These are phyloP conservation scores for Colletotrichum sp. DNA, from an alignment of 2,329 filamentous ascomycete species.

Conservation along the genomic window DNA sequence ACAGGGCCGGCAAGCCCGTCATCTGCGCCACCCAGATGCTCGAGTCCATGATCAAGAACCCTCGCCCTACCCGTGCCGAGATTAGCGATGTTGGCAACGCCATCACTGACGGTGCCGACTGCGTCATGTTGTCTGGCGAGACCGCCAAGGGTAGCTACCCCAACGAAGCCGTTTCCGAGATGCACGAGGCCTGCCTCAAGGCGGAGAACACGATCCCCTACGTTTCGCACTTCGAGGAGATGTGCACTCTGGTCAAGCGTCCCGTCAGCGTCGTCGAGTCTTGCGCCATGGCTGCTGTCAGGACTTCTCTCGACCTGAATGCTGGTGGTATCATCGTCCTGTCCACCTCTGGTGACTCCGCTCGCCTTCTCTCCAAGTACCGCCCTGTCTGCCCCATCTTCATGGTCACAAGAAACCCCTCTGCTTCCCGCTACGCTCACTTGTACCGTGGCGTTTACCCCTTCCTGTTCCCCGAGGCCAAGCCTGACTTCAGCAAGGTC, in stretches of 20 bases:
- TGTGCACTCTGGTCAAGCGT: conserved; percentile 81
- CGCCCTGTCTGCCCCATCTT: conserved; percentile 98
- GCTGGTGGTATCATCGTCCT: conserved; percentile 95
- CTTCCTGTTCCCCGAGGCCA: conserved; percentile 90
- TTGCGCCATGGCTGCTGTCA: conserved; percentile 95
- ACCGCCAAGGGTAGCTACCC: conserved; percentile 98
- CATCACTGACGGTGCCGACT: conserved; percentile 96
- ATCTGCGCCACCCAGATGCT: conserved; percentile 99
- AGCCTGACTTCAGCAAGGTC: conserved; percentile 91
- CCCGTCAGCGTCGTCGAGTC: conserved; percentile 91
- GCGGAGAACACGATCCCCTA: conserved; percentile 98
- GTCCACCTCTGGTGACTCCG: conserved; percentile 94
- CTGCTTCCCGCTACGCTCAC: conserved; percentile 88
- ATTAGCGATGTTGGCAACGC: conserved; percentile 99
- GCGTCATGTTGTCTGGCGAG: conserved; percentile 99
- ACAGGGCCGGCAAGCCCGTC: conserved; percentile 97
- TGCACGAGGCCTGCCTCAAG: conserved; percentile 97
- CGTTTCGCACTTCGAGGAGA: conserved; percentile 94
- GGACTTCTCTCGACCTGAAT: conserved; percentile 93
- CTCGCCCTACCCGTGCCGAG: conserved; percentile 95
- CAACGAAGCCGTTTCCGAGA: conserved; percentile 90
- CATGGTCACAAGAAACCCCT: conserved; percentile 92
- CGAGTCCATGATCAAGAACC: conserved; percentile 99
- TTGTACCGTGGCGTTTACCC: conserved; percentile 98
- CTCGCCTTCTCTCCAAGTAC: conserved; percentile 96